These are phyloP conservation scores for Amborella trichopoda DNA, from an alignment of 164 flowering plant genomes.

Conservation along the genomic window DNA sequence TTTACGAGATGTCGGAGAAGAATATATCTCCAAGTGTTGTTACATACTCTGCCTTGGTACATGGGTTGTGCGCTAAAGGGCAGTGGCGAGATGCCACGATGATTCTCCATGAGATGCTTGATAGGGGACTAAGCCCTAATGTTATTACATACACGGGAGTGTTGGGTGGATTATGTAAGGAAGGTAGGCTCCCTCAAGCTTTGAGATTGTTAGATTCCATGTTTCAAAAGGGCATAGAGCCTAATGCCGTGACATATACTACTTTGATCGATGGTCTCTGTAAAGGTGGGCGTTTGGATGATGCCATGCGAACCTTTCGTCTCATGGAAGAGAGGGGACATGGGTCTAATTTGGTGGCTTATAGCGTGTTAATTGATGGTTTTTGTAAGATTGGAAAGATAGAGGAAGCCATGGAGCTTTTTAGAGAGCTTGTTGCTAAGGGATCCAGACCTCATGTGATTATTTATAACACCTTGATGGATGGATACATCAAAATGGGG, in stretches of 20 bases:
- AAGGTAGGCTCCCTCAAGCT: slow-evolving; percentile 13
- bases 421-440: slow-evolving; percentile 3
- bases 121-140: slow-evolving; percentile 7
- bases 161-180: slow-evolving; percentile 9
- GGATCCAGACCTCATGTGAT: slow-evolving; percentile 5
- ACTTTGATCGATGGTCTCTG: slow-evolving; percentile 17
- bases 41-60: slow-evolving; percentile 19
- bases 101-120: slow-evolving; percentile 15
- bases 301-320: slow-evolving; percentile 10
- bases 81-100: slow-evolving; percentile 12
- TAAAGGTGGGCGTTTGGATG: slow-evolving; percentile 9
- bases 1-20: slow-evolving; percentile 11
- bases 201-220: slow-evolving; percentile 8
- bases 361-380: slow-evolving; percentile 14
- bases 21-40: slow-evolving; percentile 12
- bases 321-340: slow-evolving; percentile 9
- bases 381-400: slow-evolving; percentile 10
- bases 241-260: slow-evolving; percentile 12
- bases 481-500: slow-evolving; percentile 12
- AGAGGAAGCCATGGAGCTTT: slow-evolving; percentile 10
- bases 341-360: slow-evolving; percentile 4
- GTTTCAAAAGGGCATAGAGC: slow-evolving; percentile 10
- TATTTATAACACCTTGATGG: slow-evolving; percentile 15
- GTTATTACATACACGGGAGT: slow-evolving; percentile 11
- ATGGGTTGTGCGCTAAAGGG: slow-evolving; percentile 14